phyloP scores from a whole-genome alignment of 768 basidiomycete genomes.

The Xerocomellus amylosporus region DNA sequence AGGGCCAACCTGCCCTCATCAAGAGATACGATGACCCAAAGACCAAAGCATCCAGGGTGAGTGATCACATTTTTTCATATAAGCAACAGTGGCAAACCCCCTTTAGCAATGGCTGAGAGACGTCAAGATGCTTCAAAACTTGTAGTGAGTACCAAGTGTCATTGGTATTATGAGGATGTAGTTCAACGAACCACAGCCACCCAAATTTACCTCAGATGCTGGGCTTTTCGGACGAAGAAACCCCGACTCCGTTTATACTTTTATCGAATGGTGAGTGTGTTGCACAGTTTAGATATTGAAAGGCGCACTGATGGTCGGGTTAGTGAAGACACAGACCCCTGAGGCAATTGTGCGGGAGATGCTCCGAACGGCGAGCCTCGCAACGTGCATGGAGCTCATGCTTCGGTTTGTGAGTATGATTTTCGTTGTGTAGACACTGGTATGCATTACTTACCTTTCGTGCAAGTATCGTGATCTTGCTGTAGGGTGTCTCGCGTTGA shows the following conservation, averaged over 20 bases:
- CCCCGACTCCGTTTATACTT: conserved; percentile 50
- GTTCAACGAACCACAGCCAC: conserved; percentile 33
- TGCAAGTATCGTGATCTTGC: conserved; percentile 42
- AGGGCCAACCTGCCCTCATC: conserved; percentile 40
- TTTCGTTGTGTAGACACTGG: not conserved
- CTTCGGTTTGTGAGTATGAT: conserved; percentile 32
- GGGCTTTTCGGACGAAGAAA: conserved; percentile 45
- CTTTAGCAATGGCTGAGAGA: conserved; percentile 48
- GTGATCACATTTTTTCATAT: not conserved
- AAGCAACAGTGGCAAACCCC: not conserved
- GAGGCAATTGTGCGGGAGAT: conserved; percentile 38
- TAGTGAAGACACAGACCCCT: conserved; percentile 44
- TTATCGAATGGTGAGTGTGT: conserved; percentile 42
- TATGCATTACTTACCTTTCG: not conserved
- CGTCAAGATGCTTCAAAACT: conserved; percentile 47
- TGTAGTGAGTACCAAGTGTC: conserved; percentile 38
- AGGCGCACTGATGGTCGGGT: not conserved
- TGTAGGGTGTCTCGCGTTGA: conserved; percentile 18
- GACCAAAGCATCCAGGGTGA: conserved; percentile 34
- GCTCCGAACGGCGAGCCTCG: conserved; percentile 37
- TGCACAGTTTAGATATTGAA: not conserved
- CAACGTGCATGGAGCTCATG: conserved; percentile 35
- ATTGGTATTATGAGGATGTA: not conserved
- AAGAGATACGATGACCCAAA: conserved; percentile 44
- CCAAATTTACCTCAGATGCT: conserved; percentile 54